These are phyloP conservation scores for Komagataea norvegica DNA, from an alignment of 1,139 yeast species.

Conservation along the genomic window DNA sequence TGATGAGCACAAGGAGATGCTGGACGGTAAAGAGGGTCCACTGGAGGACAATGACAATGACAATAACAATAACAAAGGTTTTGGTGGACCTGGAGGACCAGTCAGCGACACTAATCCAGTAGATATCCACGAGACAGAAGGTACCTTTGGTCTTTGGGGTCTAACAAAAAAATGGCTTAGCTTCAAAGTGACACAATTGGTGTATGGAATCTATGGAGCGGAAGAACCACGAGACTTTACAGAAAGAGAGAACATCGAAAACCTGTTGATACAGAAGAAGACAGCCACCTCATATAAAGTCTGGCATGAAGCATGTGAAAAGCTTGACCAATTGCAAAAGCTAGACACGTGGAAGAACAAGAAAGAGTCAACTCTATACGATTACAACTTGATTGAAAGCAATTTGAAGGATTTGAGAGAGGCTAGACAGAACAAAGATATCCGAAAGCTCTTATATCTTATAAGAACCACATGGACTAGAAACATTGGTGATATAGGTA, in stretches of 20 bases:
- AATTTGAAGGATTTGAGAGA: conserved; percentile 54
- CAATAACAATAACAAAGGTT: background rate
- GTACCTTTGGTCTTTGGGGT: conserved; percentile 5
- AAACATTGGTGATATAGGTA: conserved; percentile 85
- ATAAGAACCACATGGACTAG: conserved; percentile 83
- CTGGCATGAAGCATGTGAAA: conserved; percentile 63
- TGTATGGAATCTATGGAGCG: conserved; percentile 9
- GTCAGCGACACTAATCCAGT: background rate
- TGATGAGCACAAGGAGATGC: conserved; percentile 4
- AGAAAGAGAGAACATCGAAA: conserved; percentile 27
- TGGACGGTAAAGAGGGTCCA: background rate
- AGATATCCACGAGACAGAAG: conserved; percentile 1
- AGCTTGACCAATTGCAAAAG: conserved; percentile 60
- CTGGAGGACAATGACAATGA: too few species aligned
- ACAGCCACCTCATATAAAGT: conserved; percentile 60
- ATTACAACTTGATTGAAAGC: conserved; percentile 53
- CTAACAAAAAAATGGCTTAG: conserved; percentile 7
- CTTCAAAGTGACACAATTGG: conserved; percentile 1
- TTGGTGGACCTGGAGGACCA: background rate
- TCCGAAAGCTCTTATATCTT: conserved; percentile 57
- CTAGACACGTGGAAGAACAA: conserved; percentile 68
- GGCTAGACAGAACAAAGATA: conserved; percentile 57
- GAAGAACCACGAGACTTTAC: conserved; percentile 16
- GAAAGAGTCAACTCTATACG: conserved; percentile 62
- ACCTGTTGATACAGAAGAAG: conserved; percentile 45